Evolutionary conservation across 1,284 basidiomycete species (phyloP).

Genomic region (Somion occarium): DNA sequence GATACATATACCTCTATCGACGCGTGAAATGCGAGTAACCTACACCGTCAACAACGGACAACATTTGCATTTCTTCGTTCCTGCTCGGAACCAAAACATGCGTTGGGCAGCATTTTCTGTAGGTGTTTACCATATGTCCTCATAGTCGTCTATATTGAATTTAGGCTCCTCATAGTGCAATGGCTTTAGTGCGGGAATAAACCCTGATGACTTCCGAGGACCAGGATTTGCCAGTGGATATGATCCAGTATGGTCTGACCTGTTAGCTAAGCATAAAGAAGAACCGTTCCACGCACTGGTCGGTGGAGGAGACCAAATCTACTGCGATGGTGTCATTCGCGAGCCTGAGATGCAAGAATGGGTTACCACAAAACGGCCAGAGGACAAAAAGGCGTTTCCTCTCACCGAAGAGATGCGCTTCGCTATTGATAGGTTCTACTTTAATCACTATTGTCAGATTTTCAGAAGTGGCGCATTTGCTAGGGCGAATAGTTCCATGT

Average conservation of each 20-base stretch:
- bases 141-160: not conserved
- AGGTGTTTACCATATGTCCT: conserved; percentile 19
- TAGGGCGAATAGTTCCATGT: conserved; percentile 91
- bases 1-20: conserved; percentile 75
- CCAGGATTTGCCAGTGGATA: conserved; percentile 75
- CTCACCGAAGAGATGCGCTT: conserved; percentile 72
- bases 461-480: conserved; percentile 93
- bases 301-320: conserved; percentile 84
- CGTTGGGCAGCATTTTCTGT: conserved; percentile 87
- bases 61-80: conserved; percentile 79
- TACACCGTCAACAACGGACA: conserved; percentile 82
- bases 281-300: conserved; percentile 83
- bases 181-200: conserved; percentile 77
- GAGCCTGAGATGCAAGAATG: conserved; percentile 82
- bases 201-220: conserved; percentile 73
- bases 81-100: conserved; percentile 82
- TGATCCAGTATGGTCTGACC: conserved; percentile 91
- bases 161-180: conserved; percentile 53
- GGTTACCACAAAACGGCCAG: conserved; percentile 63
- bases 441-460: conserved; percentile 86
- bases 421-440: conserved; percentile 86
- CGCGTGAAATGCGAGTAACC: conserved; percentile 71
- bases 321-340: conserved; percentile 68
- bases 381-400: conserved; percentile 58
- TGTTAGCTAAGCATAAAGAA: conserved; percentile 76